phyloP scores from a whole-genome alignment of 2,329 filamentous ascomycete genomes.

The Epichloe elymi region DNA sequence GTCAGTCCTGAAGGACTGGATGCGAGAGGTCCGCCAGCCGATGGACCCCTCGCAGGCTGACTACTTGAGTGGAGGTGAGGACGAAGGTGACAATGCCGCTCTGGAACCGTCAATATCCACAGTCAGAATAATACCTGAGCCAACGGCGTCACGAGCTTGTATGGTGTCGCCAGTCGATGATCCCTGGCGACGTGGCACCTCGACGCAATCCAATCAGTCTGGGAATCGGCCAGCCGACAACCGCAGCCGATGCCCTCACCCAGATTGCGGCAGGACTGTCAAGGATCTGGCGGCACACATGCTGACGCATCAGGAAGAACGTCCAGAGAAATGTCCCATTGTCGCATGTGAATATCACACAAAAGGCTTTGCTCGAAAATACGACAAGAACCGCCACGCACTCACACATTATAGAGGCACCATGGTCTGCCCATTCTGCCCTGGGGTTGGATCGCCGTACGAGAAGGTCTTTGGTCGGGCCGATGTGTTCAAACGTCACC shows the following conservation, averaged over 20 bases:
- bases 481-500: slow-evolving; percentile 92
- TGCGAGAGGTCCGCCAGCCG: slow-evolving; percentile 43
- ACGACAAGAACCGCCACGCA: slow-evolving; percentile 95
- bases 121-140: slow-evolving; percentile 6
- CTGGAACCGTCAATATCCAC: slow-evolving; percentile 5
- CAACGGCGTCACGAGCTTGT: slow-evolving; percentile 4
- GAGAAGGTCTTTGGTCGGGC: slow-evolving; percentile 95
- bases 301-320: slow-evolving; percentile 87
- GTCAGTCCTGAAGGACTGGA: slow-evolving; percentile 45
- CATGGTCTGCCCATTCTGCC: slow-evolving; percentile 95
- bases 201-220: slow-evolving; percentile 15
- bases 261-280: slow-evolving; percentile 45
- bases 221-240: slow-evolving; percentile 22
- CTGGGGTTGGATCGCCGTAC: slow-evolving; percentile 69
- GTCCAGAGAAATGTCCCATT: slow-evolving; percentile 94
- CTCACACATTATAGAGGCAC: slow-evolving; percentile 96
- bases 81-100: slow-evolving; percentile 23
- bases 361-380: slow-evolving; percentile 92
- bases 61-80: slow-evolving; percentile 17
- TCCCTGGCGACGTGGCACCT: slow-evolving; percentile 12
- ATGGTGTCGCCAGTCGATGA: slow-evolving; percentile 8
- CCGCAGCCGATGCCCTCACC: slow-evolving; percentile 39
- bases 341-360: slow-evolving; percentile 83
- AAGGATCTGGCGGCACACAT: slow-evolving; percentile 73
- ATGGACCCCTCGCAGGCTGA: slow-evolving; percentile 19